A percentile compares a stretch with the other conserved stretches of the same genome.
phyloP scores from a whole-genome alignment of 2,329 filamentous ascomycete species.

The Lanzia echinophila region DNA sequence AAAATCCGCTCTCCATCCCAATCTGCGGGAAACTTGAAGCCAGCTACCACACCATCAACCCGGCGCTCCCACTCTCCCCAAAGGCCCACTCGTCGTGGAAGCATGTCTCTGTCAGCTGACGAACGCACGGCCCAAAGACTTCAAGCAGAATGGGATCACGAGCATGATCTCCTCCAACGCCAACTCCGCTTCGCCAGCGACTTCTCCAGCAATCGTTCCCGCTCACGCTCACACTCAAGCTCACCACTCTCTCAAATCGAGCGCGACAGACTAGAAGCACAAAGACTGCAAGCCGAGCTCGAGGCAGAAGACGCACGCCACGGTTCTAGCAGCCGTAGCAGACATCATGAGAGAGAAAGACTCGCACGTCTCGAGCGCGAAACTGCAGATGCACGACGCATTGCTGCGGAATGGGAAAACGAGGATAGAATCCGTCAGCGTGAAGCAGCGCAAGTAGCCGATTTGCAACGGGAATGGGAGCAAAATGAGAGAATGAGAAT shows the following conservation, averaged over 20 bases:
- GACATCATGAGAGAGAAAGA: background rate
- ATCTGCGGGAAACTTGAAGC: background rate
- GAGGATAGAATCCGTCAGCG: background rate
- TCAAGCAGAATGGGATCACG: slow-evolving; percentile 7
- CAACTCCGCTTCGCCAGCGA: slow-evolving; percentile 3
- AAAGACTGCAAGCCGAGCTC: slow-evolving; percentile 8
- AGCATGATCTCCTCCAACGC: slow-evolving; percentile 3
- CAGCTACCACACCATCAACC: background rate
- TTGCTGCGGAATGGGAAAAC: slow-evolving; percentile 7
- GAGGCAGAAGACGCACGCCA: background rate
- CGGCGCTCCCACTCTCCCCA: background rate
- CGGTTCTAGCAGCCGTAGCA: background rate
- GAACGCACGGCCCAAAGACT: slow-evolving; percentile 4
- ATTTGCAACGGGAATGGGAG: slow-evolving; percentile 1
- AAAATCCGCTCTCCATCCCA: background rate
- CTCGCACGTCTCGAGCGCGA: slow-evolving; percentile 1
- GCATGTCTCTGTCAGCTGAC: background rate
- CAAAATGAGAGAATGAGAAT: slow-evolving; percentile 1
- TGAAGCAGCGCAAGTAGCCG: background rate
- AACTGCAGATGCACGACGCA: slow-evolving; percentile 4
- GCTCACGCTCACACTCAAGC: background rate
- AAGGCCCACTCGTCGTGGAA: background rate
- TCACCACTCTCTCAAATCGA: background rate
- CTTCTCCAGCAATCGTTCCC: no score
- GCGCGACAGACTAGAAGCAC: slow-evolving; percentile 5